Evolutionary conservation across 768 basidiomycete species (phyloP), one percentile per base, ranked within the genome.

Genomic region (Pleurotus ostreatus): DNA sequence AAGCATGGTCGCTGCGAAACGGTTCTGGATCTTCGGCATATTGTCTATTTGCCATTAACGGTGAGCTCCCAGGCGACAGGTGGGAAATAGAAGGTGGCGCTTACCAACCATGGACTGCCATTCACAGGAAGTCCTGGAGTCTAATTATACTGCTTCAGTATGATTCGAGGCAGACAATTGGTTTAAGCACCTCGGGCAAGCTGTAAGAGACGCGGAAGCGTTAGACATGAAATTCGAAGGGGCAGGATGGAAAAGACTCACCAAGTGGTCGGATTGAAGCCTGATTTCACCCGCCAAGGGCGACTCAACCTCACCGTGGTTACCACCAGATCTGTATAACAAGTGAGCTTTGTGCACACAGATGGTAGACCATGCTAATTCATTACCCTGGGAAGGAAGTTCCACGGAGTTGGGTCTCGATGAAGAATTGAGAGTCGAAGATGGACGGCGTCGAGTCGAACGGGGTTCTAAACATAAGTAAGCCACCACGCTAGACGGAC

Each of bases 371-470:
- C 72, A 61, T 34, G 30, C 8, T 9, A 3, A 11, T 9, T 34
- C 8, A 9, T 34, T 62, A 68, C 74, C 73, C 76, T 57, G 74
- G 74, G 67, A 74, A 74, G 11, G 62, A 37, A 9, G 70, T 76
- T 11, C 78, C 76, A 13, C 72, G 70, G 40, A 81, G 71, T 58
- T 72, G 72, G 6, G 72, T 71, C 57, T 80, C 78, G 44, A 80
- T 63, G 63, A 72, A 78, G 60, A 79, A 66, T 62, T 79, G 77
- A 8, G 71, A 73, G 59, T 79, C 78, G 43, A 78, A 78, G 15
- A 68, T 52, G 5, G 60, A 57, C 1, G 77, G 78, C 3, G 78
- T 79, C 0, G 76, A 73, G 63, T 80, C 78, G 62, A 80, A 77
- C 1, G 78, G 76, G 5, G 72, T 68, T 38, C 72, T 66, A 61